phyloP scores from a whole-genome alignment of 139 green algal genomes.

The Parachlorella kessleri region DNA sequence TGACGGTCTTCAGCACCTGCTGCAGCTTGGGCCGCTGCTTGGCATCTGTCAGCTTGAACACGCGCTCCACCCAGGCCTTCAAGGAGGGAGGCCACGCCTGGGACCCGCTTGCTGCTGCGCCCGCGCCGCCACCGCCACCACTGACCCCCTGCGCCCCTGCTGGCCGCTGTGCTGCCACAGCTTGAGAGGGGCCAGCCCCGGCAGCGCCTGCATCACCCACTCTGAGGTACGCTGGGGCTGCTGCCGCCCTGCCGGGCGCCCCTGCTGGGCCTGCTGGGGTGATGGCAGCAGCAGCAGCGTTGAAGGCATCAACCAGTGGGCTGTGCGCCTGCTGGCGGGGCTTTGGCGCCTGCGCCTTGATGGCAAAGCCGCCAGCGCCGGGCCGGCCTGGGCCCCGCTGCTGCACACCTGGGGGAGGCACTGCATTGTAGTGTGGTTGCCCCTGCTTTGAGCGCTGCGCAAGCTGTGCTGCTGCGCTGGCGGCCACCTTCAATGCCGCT shows the following conservation, averaged over 20 bases:
- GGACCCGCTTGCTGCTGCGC: background rate
- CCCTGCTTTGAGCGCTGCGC: background rate
- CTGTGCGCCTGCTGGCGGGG: background rate
- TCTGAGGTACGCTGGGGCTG: background rate
- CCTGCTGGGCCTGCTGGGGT: background rate
- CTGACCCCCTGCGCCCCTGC: background rate
- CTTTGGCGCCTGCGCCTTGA: constrained; percentile 32
- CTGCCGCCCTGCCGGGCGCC: background rate
- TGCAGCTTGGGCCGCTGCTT: constrained; percentile 38
- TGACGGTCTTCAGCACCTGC: constrained; percentile 35
- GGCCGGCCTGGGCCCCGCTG: background rate
- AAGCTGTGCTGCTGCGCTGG: background rate
- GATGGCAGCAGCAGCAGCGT: constrained; percentile 9
- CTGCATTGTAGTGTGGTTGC: constrained; percentile 1
- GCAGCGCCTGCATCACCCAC: no score
- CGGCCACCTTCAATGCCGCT: background rate
- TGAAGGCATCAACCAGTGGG: constrained; percentile 13
- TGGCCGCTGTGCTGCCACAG: background rate
- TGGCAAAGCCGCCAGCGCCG: constrained; percentile 21
- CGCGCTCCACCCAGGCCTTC: constrained; percentile 47
- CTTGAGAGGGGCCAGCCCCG: no score
- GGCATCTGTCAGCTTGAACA: constrained; percentile 27
- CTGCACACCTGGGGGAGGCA: background rate
- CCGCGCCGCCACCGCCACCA: background rate
- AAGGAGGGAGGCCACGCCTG: constrained; percentile 46